Evolutionary conservation across 805 yeast species (phyloP).

Genomic region (Kodamaea fukazawae): DNA sequence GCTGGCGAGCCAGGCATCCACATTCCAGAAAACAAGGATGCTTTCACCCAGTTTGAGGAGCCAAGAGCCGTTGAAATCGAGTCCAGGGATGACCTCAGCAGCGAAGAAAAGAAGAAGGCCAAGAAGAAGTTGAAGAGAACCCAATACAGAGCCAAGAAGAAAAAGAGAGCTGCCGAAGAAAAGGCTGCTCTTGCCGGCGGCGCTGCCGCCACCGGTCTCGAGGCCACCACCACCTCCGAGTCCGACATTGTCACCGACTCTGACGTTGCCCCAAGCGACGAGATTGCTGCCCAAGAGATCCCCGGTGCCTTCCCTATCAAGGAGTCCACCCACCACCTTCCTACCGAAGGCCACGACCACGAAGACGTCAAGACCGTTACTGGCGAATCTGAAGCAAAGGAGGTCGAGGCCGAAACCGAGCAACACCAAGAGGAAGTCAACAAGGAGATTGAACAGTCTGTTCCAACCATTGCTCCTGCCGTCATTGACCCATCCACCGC

Average conservation of each 20-base stretch:
- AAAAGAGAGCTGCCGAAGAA: slow-evolving; percentile 26
- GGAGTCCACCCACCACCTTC: slow-evolving; percentile 5
- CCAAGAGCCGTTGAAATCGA: slow-evolving; percentile 39
- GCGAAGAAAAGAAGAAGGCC: slow-evolving; percentile 37
- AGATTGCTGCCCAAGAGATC: slow-evolving; percentile 5
- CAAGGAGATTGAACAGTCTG: slow-evolving; percentile 4
- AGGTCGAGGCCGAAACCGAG: slow-evolving; percentile 6
- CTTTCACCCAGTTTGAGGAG: slow-evolving; percentile 58
- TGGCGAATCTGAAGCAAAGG: slow-evolving; percentile 6
- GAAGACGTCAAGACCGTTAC: slow-evolving; percentile 6
- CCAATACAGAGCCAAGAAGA: slow-evolving; percentile 42
- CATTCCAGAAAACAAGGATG: slow-evolving; percentile 59
- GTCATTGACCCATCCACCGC: slow-evolving; percentile 7
- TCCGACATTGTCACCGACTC: slow-evolving; percentile 10
- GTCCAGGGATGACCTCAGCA: slow-evolving; percentile 22
- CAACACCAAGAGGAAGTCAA: slow-evolving; percentile 5
- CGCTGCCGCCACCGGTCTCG: slow-evolving; percentile 9
- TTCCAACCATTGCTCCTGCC: slow-evolving; percentile 7
- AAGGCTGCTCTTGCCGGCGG: slow-evolving; percentile 11
- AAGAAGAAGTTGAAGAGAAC: slow-evolving; percentile 45
- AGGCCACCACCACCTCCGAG: slow-evolving; percentile 10
- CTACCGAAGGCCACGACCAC: slow-evolving; percentile 4
- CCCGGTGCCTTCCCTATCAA: slow-evolving; percentile 9
- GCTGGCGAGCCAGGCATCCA: slow-evolving; percentile 74
- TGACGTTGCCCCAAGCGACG: slow-evolving; percentile 8